Percentiles rank a stretch among this genome's conserved stretches.
These are phyloP conservation scores for Hypoxylon lenormandii DNA, from an alignment of 495 filamentous ascomycete species.

Conservation along the genomic window DNA sequence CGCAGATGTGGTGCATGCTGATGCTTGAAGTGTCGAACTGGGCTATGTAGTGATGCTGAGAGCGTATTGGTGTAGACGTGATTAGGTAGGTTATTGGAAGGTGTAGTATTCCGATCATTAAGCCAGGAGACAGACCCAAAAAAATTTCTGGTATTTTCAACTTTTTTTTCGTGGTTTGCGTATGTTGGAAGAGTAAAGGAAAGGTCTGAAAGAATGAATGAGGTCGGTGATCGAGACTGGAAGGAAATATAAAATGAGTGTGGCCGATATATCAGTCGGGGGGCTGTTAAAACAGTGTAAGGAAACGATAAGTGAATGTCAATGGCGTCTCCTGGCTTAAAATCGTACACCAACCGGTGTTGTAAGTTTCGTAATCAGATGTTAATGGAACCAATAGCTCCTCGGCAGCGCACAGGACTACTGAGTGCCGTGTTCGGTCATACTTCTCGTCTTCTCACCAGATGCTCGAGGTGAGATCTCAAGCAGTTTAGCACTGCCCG, in stretches of 20 bases:
- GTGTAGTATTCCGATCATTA: constrained; percentile 9
- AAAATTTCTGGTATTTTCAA: constrained; percentile 26
- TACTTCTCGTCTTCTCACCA: constrained; percentile 53
- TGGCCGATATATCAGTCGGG: constrained; percentile 11
- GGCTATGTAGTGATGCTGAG: constrained; percentile 10
- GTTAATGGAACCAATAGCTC: constrained; percentile 22
- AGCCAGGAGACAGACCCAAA: constrained; percentile 33
- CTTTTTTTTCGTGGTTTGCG: constrained; percentile 37
- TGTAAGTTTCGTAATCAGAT: constrained; percentile 20
- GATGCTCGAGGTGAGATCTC: constrained; percentile 69
- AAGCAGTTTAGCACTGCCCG: constrained; percentile 76
- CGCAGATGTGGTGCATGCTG: background rate
- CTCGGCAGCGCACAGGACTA: constrained; percentile 27
- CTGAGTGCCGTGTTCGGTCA: constrained; percentile 31
- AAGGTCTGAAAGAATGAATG: constrained; percentile 51
- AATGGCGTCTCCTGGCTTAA: constrained; percentile 37
- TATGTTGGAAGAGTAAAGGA: constrained; percentile 33
- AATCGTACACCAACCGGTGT: constrained; percentile 16
- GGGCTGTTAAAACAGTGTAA: constrained; percentile 15
- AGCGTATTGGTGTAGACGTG: constrained; percentile 4
- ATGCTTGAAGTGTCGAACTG: constrained; percentile 10
- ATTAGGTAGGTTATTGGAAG: constrained; percentile 12
- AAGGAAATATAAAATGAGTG: constrained; percentile 51
- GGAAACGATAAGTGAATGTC: constrained; percentile 35
- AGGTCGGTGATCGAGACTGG: constrained; percentile 42